phyloP scores from a whole-genome alignment of 352 stramenopile species.

The Pythium rishiriense region DNA sequence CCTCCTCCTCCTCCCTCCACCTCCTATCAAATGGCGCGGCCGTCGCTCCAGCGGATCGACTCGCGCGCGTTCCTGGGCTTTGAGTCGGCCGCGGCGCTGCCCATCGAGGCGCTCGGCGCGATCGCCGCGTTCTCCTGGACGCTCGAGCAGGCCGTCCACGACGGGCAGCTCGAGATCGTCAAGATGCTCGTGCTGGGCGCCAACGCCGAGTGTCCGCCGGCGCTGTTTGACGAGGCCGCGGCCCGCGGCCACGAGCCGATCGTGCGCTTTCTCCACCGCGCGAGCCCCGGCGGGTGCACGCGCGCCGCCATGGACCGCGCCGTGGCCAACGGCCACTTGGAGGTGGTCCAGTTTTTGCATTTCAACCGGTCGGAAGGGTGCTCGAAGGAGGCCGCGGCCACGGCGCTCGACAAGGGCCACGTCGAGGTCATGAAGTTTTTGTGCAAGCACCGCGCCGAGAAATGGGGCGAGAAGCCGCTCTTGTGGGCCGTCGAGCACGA shows the following conservation, averaged over 20 bases:
- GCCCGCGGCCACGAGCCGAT: slow-evolving; percentile 33
- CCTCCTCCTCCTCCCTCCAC: neutral
- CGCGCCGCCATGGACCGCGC: slow-evolving; percentile 47
- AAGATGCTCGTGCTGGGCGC: slow-evolving; percentile 35
- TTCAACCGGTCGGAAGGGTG: slow-evolving; percentile 49
- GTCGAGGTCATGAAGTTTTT: slow-evolving; percentile 47
- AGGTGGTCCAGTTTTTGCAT: slow-evolving; percentile 53
- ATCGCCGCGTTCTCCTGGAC: slow-evolving; percentile 48
- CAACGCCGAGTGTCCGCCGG: slow-evolving; percentile 25
- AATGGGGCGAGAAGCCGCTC: slow-evolving; percentile 39
- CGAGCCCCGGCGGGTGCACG: slow-evolving; percentile 35
- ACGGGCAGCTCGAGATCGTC: slow-evolving; percentile 34
- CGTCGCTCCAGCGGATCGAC: neutral
- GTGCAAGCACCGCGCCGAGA: slow-evolving; percentile 42
- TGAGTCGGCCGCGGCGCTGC: slow-evolving; percentile 27
- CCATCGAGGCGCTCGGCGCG: slow-evolving; percentile 45
- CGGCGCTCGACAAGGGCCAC: slow-evolving; percentile 37
- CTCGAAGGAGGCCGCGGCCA: slow-evolving; percentile 34
- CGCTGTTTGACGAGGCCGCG: slow-evolving; percentile 42
- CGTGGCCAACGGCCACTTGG: slow-evolving; percentile 35
- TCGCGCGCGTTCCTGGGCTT: slow-evolving; percentile 18
- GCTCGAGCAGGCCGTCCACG: slow-evolving; percentile 35
- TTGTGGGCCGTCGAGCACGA: slow-evolving; percentile 42
- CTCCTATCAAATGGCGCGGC: neutral
- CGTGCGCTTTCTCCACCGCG: slow-evolving; percentile 45